Percentiles rank a stretch among this genome's conserved stretches.
These are phyloP conservation scores for Phoma sp. DNA, from an alignment of 2,329 filamentous ascomycete species.

Conservation along the genomic window DNA sequence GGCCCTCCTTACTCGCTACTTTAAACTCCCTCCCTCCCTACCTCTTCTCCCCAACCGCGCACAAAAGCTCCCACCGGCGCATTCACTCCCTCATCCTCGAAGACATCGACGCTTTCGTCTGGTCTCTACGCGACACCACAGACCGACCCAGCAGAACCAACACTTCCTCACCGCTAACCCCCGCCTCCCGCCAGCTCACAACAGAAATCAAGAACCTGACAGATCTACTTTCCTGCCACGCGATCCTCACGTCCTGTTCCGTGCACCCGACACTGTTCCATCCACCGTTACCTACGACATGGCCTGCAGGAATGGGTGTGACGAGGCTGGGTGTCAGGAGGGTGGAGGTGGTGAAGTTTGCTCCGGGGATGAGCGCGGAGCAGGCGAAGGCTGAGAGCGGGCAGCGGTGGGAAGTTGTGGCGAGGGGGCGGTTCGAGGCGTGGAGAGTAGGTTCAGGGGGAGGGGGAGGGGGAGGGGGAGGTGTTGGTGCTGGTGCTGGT, in stretches of 20 bases:
- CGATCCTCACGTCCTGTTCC: slow-evolving; percentile 25
- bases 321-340: slow-evolving; percentile 45
- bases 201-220: slow-evolving; percentile 15
- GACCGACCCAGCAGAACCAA: neutral
- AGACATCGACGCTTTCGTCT: slow-evolving; percentile 58
- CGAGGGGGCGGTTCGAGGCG: slow-evolving; percentile 44
- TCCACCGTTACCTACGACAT: slow-evolving; percentile 36
- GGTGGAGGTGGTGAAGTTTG: slow-evolving; percentile 45
- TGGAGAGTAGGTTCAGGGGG: slow-evolving; percentile 26
- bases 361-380: slow-evolving; percentile 45
- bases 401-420: slow-evolving; percentile 46
- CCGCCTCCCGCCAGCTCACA: slow-evolving; percentile 27
- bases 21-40: slow-evolving; percentile 56
- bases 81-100: slow-evolving; percentile 62
- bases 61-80: slow-evolving; percentile 54
- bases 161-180: slow-evolving; percentile 1
- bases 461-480: slow-evolving; percentile 13
- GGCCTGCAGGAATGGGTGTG: slow-evolving; percentile 30
- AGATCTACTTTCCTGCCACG: slow-evolving; percentile 17
- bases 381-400: slow-evolving; percentile 46
- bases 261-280: slow-evolving; percentile 15
- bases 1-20: slow-evolving; percentile 57
- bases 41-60: slow-evolving; percentile 57
- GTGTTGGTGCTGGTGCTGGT: neutral
- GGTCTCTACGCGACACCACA: slow-evolving; percentile 11